phyloP scores from a whole-genome alignment of 2,329 filamentous ascomycete genomes.

The Beauveria varroae region DNA sequence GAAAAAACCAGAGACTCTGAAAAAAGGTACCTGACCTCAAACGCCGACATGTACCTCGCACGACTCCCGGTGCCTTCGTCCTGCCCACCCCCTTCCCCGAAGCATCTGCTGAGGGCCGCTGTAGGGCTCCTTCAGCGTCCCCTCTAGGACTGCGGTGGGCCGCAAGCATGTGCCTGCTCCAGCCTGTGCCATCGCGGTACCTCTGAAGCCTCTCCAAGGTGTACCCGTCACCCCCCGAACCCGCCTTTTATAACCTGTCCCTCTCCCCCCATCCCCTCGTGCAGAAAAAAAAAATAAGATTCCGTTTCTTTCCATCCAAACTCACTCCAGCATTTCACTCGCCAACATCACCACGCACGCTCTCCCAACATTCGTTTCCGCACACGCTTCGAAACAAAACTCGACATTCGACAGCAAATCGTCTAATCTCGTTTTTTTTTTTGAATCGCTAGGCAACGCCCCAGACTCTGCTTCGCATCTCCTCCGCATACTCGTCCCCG shows the following conservation, averaged over 20 bases:
- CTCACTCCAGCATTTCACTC: constrained; percentile 7
- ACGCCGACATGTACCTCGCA: constrained; percentile 15
- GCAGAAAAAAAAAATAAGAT: constrained; percentile 12
- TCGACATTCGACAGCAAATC: not conserved
- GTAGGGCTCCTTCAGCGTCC: constrained; percentile 1
- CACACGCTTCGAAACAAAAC: not conserved
- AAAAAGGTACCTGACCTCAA: constrained; percentile 13
- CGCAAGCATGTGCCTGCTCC: constrained; percentile 12
- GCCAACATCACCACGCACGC: not conserved
- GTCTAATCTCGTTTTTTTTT: not conserved
- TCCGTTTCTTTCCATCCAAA: constrained; percentile 16
- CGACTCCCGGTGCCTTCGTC: constrained; percentile 13
- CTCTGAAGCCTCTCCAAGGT: constrained; percentile 3
- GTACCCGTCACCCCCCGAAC: constrained; percentile 11
- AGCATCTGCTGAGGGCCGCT: not conserved
- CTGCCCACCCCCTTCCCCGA: constrained; percentile 2
- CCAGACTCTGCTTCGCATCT: not conserved
- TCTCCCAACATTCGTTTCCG: constrained; percentile 7
- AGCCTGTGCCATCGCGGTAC: constrained; percentile 9
- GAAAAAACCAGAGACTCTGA: not conserved
- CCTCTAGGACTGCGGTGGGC: not conserved
- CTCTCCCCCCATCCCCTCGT: constrained; percentile 17
- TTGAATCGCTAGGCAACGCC: not conserved
- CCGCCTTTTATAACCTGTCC: constrained; percentile 23
- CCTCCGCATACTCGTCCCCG: not conserved